phyloP scores from a whole-genome alignment of 2,329 filamentous ascomycete genomes.

The Fusarium lateritium region DNA sequence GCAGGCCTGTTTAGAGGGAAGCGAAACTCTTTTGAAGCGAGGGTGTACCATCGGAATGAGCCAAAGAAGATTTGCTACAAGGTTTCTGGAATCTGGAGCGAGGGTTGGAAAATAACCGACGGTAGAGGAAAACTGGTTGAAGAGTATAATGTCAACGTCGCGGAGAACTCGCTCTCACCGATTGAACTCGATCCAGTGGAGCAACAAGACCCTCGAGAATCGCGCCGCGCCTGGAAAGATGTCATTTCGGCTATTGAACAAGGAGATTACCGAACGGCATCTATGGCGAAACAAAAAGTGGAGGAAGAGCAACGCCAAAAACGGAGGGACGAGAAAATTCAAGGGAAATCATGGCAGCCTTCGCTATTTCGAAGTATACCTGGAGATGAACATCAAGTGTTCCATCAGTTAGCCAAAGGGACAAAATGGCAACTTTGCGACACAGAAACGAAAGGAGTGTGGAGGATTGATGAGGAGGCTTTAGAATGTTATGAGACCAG shows the following conservation, averaged over 20 bases:
- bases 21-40: slow-evolving; percentile 62
- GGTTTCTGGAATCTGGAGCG: slow-evolving; percentile 41
- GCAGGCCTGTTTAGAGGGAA: slow-evolving; percentile 57
- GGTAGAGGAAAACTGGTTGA: slow-evolving; percentile 54
- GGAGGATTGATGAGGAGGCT: slow-evolving; percentile 29
- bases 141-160: slow-evolving; percentile 53
- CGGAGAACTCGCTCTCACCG: slow-evolving; percentile 55
- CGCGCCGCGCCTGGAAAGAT: slow-evolving; percentile 82
- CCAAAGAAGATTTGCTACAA: slow-evolving; percentile 34
- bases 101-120: slow-evolving; percentile 48
- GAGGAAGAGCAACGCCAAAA: slow-evolving; percentile 86
- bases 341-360: slow-evolving; percentile 46
- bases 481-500: not conserved
- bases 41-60: slow-evolving; percentile 58
- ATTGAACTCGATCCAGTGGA: slow-evolving; percentile 60
- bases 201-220: slow-evolving; percentile 84
- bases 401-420: slow-evolving; percentile 23
- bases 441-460: slow-evolving; percentile 37
- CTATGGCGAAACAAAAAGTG: slow-evolving; percentile 81
- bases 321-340: slow-evolving; percentile 75
- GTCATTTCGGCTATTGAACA: slow-evolving; percentile 80
- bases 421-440: slow-evolving; percentile 32
- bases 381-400: slow-evolving; percentile 14
- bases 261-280: slow-evolving; percentile 81
- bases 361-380: slow-evolving; percentile 27